phyloP scores from a whole-genome alignment of 2,329 filamentous ascomycete genomes.

The Sarocladium strictum region DNA sequence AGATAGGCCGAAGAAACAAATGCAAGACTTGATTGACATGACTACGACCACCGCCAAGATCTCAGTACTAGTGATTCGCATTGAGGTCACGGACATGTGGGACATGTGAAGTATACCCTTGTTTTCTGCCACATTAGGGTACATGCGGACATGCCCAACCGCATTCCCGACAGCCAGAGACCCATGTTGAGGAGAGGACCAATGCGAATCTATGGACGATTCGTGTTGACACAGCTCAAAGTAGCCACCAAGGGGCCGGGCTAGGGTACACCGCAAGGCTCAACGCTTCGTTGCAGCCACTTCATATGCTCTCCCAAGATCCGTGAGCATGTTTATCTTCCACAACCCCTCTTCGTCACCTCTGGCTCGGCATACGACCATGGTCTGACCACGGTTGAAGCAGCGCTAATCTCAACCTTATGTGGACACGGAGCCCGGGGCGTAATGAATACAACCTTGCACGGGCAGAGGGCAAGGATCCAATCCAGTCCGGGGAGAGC shows the following conservation, averaged over 20 bases:
- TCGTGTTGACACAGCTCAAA: background rate
- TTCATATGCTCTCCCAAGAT: constrained; percentile 1
- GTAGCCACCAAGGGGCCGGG: background rate
- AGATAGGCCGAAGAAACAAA: background rate
- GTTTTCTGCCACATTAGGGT: constrained; percentile 4
- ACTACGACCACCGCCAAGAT: background rate
- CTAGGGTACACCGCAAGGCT: background rate
- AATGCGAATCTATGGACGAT: background rate
- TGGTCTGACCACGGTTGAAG: background rate
- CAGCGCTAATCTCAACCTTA: constrained; percentile 6
- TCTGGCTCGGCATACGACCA: background rate
- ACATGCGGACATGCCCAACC: background rate
- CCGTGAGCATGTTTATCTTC: background rate
- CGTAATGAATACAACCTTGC: constrained; percentile 9
- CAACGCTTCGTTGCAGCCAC: background rate
- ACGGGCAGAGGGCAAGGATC: background rate
- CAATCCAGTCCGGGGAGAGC: background rate
- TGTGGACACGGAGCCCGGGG: constrained; percentile 2
- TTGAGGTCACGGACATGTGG: background rate
- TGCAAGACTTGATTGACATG: constrained; percentile 5
- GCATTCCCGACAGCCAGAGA: background rate
- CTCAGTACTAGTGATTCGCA: background rate
- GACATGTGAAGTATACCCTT: background rate
- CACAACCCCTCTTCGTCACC: background rate
- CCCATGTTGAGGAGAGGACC: background rate